A percentile compares a stretch with the other conserved stretches of the same genome.
Conservation (phyloP, 2,329 filamentous ascomycete species). For the Conoideocrella luteorostrata region DNA sequence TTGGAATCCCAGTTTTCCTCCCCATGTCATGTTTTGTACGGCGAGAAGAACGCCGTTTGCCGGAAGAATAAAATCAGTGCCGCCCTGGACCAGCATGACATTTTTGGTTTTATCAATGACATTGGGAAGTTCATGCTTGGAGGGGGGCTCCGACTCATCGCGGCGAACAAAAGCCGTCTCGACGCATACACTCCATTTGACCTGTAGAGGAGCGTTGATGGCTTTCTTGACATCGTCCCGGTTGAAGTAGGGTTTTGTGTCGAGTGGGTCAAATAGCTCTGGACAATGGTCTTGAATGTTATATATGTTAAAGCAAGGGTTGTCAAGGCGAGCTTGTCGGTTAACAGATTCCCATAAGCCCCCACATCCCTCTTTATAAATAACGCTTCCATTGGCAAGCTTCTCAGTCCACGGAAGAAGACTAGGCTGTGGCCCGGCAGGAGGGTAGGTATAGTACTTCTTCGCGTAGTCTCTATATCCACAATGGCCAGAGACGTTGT, state of each 20-base stretch:
- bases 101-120: conserved; percentile 69
- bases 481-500: conserved; percentile 47
- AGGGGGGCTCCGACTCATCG: conserved; percentile 36
- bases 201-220: conserved; percentile 53
- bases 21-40: conserved; percentile 80
- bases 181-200: conserved; percentile 12
- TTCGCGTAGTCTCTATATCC: conserved; percentile 56
- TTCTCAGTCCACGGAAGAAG: conserved; percentile 36
- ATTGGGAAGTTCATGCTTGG: conserved; percentile 53
- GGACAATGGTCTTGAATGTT: conserved; percentile 68
- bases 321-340: conserved; percentile 47
- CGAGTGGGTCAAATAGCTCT: conserved; percentile 60
- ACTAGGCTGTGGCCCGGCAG: conserved; percentile 51
- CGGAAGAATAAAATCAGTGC: conserved; percentile 61
- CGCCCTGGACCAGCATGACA: conserved; percentile 68
- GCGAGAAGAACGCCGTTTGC: conserved; percentile 65
- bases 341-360: conserved; percentile 51
- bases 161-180: conserved; percentile 7
- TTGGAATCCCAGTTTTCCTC: conserved; percentile 64
- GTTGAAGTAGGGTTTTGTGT: conserved; percentile 71
- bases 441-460: conserved; percentile 62
- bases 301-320: conserved; percentile 78
- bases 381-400: conserved; percentile 22
- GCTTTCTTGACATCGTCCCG: conserved; percentile 62
- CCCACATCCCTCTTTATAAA: conserved; percentile 43